Evolutionary conservation across 495 filamentous ascomycete genomes (phyloP), one percentile per base, ranked within the genome.

Genomic region (Aspergillus asperescens): DNA sequence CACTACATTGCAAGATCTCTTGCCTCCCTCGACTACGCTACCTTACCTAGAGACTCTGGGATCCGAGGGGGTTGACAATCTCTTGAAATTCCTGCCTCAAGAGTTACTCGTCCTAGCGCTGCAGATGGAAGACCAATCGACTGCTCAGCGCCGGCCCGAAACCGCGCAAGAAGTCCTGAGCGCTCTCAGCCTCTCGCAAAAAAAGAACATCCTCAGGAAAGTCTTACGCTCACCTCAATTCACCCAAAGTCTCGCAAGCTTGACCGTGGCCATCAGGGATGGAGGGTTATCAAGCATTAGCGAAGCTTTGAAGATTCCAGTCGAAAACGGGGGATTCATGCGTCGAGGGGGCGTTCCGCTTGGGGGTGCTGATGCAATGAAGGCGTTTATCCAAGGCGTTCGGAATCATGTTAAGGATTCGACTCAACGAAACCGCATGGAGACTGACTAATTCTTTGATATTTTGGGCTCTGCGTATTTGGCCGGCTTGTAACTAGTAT

Each of bases 191-290:
- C 62, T 83, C 7, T 76, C 76, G 6, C 85, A 96, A 65, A 96
- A 96, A 77, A 87, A 83, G 60, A 78, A 82, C 5, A 82, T 96
- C 3, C 65, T 99, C 18, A 81, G 81, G 66, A 84, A 83, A 57
- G 90, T 96, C 13, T 71, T 97, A n/a, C 82, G 86, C 46, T 90
- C 86, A 56, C 93, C 93, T 27, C 93, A 97, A 59, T 90, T 99
- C 61, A 78, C 77, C 46, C 93, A 99, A 64, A 92, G 89, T 58
- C 67, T 95, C 28, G 79, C 82, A 0, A 90, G 87, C 59, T 70
- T 97, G 54, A 95, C 90, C 1, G 78, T 87, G 62, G 93, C 93
- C 19, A 75, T 99, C 39, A 73, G 92, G 50, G 92, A 99, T 61
- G 93, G 93, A n/a, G 93, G 89, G 0, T 70, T 99, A 43, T 88